Percentiles rank a stretch among this genome's conserved stretches.
Evolutionary conservation across 208 protist species (phyloP).

Genomic region (Paratrypanosoma confusum): DNA sequence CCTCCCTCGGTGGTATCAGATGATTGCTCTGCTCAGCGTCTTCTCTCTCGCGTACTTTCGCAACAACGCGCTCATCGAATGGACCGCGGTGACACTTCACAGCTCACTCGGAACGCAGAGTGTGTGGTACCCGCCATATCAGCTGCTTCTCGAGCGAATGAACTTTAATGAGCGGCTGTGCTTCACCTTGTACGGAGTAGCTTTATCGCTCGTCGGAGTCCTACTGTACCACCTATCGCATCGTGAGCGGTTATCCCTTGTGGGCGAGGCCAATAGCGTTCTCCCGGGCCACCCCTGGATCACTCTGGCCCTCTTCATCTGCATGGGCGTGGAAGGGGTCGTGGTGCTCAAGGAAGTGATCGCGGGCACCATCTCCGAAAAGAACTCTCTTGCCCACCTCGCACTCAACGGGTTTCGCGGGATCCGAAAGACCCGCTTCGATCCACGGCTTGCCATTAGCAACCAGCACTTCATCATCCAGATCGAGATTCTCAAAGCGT

Average conservation of each 20-base stretch:
- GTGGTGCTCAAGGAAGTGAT: constrained; percentile 13
- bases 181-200: constrained; percentile 74
- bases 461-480: constrained; percentile 77
- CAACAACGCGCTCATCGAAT: constrained; percentile 50
- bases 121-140: constrained; percentile 65
- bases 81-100: constrained; percentile 67
- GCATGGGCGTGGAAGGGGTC: constrained; percentile 12
- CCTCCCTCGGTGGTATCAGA: constrained; percentile 77
- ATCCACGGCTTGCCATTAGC: constrained; percentile 26
- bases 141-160: constrained; percentile 55
- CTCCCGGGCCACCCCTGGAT: constrained; percentile 9
- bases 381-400: constrained; percentile 15
- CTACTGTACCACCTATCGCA: constrained; percentile 28
- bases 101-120: constrained; percentile 64
- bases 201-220: constrained; percentile 28
- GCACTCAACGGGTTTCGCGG: constrained; percentile 30
- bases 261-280: constrained; percentile 13
- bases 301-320: constrained; percentile 8
- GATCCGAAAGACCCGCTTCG: constrained; percentile 23
- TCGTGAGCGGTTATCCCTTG: constrained; percentile 18
- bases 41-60: constrained; percentile 61
- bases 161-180: constrained; percentile 75
- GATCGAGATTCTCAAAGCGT: constrained; percentile 43
- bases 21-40: constrained; percentile 43
- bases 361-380: constrained; percentile 6